Evolutionary conservation across 257 asterid species (phyloP).

Genomic region (Salvia splendens): DNA sequence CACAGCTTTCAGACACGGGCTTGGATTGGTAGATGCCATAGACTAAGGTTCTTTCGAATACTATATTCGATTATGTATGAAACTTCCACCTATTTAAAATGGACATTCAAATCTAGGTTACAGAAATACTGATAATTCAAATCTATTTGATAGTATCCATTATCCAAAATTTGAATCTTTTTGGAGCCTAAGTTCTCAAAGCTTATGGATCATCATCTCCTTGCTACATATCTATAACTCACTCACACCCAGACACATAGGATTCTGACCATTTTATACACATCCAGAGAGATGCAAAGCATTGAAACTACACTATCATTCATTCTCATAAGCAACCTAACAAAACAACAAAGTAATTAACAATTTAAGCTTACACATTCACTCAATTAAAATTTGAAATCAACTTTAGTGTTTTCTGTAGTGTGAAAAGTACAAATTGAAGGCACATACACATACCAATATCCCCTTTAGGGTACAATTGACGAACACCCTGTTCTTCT

Average conservation of each 20-base stretch:
- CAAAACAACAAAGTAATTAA: neutral
- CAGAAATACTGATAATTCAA: too few species aligned
- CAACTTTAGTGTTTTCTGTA: constrained; percentile 10
- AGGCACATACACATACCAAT: constrained; percentile 59
- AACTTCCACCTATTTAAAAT: too few species aligned
- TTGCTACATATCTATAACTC: neutral
- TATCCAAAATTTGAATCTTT: neutral
- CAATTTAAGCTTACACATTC: constrained; percentile 15
- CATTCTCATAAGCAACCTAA: neutral
- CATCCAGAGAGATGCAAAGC: neutral
- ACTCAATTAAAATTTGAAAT: constrained; percentile 8
- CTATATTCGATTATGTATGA: neutral
- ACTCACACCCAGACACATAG: neutral
- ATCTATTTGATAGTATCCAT: neutral
- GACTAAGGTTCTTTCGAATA: neutral
- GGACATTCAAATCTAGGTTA: too few species aligned
- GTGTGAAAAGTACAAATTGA: constrained; percentile 6
- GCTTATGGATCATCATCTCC: neutral
- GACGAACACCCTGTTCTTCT: constrained; percentile 97
- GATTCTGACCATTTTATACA: neutral
- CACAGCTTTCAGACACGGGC: neutral
- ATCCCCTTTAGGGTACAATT: constrained; percentile 80
- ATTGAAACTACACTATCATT: neutral
- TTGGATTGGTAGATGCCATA: neutral
- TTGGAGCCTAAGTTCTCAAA: neutral